Base-by-base conservation (phyloP, 225 moss, liverwort and hornwort genomes). In the Anthoceros angustus region DNA sequence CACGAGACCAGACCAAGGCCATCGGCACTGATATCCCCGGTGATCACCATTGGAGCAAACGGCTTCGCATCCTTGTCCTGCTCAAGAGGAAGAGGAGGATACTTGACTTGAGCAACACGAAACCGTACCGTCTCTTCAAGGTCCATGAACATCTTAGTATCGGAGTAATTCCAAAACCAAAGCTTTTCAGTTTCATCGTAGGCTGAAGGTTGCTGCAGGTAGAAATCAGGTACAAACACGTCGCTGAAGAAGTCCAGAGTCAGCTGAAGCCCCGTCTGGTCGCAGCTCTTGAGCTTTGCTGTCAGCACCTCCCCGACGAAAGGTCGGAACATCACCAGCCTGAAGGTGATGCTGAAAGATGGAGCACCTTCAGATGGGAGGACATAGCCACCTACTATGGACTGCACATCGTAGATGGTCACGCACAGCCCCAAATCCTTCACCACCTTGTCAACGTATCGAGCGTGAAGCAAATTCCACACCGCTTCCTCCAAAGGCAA, bases 111-210 rank as follows among this genome's bases (percentile, higher is more conserved):
- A 42, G 86, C 91, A 41, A 88, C 95, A 62, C 88, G 88, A 71
- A 95, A 88, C 40, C 95, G 88, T 49, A 95, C 77, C 86, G 55
- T 9, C 55, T 55, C 55, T 15, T 95, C 95, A 66, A 95, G 85
- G 68, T 95, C 95, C 91, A 91, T 91, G 48, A 84, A 88, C 80
- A 86, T 82, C 70, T 85, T 77, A 64, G 81, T 77, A 71, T 78
- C 88, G 72, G 83, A 83, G 70, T 90, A 95, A 69, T 95, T 91
- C 94, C 94, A 95, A 70, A 91, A 71, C 94, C 94, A 95, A 40
- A 95, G 74, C 71, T 85, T 83, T 73, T 91, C 94, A 41, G 72
- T 77, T 71, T 91, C 88, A 69, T 95, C 39, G 69, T 88, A 95
- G 68, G 68, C 62, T 70, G 86, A 95, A 55, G 95, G 95, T 39